Base-by-base conservation (phyloP, 257 asterid species). In the Penstemon barbatus region DNA sequence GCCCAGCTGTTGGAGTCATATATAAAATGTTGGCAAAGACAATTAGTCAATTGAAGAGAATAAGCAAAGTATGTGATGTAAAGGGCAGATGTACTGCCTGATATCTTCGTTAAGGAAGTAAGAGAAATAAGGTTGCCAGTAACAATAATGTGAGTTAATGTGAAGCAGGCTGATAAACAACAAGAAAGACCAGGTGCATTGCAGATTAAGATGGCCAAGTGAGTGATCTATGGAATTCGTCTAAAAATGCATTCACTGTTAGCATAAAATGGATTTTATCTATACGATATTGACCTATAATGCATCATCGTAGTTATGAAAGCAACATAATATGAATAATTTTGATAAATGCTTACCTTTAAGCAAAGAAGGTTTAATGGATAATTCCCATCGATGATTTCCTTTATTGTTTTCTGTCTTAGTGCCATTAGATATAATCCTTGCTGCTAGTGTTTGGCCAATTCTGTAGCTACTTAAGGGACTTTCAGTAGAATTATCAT, bases 401-500 rank as follows among this genome's bases (percentile, higher is more conserved):
- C 85, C 86, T 61, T 72, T 86, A 68, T 41, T 69, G 42, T 60
- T 81, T 68, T 68, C 82, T 59, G 83, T 62, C 74, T 66, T 86
- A 46, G 64, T 80, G 69, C 81, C 79, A 89, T 79, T 90, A 0
- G 97, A 82, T 70, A 94, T 87, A 72, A 94, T 83, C 78, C 86
- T 84, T 65, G 96, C 90, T 15, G 81, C 72, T 43, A 89, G 75
- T 69, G 87, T 84, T 81, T 94, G 96, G 62, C 99, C 97, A 77
- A 89, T 61, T 72, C 74, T 80, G 71, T 78, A 79, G 78, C 72
- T 63, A 73, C 85, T 74, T 51, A 94, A 83, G 57, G 93, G 96
- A 61, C 78, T 82, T 63, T 82, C 95, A 72, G 78, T 71, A 78
- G 83, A 75, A 80, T 78, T 81, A 62, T 75, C 91, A 77, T 84